phyloP scores from a whole-genome alignment of 78 protist genomes.

The Pigoraptor vietnamica region DNA sequence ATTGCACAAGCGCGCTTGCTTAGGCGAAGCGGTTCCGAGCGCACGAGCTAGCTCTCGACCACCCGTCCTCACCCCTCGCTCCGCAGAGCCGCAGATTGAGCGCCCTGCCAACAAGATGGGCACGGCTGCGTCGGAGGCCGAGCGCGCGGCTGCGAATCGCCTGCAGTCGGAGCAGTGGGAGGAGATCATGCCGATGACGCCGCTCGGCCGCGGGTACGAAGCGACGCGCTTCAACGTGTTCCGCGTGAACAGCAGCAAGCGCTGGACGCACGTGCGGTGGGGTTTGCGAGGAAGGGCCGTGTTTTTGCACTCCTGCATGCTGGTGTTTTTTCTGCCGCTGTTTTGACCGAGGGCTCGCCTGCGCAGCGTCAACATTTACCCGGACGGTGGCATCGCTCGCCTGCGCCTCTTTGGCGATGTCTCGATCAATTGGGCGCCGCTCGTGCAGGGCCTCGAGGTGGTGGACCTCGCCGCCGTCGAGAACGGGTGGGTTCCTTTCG shows the following conservation, averaged over 20 bases:
- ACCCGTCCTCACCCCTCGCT: too few species aligned
- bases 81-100: neutral
- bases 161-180: conserved; percentile 26
- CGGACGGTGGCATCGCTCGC: conserved; percentile 79
- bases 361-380: conserved; percentile 40
- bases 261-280: conserved; percentile 61
- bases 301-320: neutral
- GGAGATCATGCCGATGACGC: conserved; percentile 27
- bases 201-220: conserved; percentile 37
- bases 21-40: too few species aligned
- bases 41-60: neutral
- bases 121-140: neutral
- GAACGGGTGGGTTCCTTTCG: conserved; percentile 45
- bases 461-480: conserved; percentile 56
- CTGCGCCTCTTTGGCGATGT: conserved; percentile 48
- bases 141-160: neutral
- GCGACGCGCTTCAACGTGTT: conserved; percentile 21
- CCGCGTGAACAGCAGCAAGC: neutral
- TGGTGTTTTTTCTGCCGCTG: neutral
- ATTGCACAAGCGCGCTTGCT: too few species aligned
- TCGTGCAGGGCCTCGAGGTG: conserved; percentile 3
- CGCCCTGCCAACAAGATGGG: neutral
- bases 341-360: too few species aligned
- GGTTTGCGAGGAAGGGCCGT: neutral
- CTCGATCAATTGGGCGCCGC: conserved; percentile 29